Base-by-base conservation (phyloP, 2,329 filamentous ascomycete genomes). In the Colletotrichum sp. region DNA sequence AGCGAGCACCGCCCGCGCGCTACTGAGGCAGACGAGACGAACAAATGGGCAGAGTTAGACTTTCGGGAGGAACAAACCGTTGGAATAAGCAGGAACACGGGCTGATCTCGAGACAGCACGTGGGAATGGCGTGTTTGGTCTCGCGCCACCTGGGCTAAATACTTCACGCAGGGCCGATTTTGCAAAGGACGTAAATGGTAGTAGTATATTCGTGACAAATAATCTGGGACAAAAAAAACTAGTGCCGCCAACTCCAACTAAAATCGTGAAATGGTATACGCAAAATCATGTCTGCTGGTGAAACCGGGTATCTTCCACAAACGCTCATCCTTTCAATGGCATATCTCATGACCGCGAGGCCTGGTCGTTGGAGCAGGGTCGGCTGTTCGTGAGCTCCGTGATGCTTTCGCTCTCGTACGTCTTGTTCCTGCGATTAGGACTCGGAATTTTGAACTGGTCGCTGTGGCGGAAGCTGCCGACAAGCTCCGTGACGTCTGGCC, bases 331-430 rank as follows among this genome's bases (percentile, higher is more conserved):
- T 36, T 15, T 21, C 44, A 71, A 36, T 57, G 16, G 28, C 30
- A 28, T 49, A 24, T 28, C 64, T 28, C 34, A 67, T 49, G 24
- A 18, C 24, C 26, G 39, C 36, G 24, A 30, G 24, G 36, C 15
- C 39, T 71, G 75, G 10, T 85, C 84, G 28, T 87, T 83, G 2
- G 85, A 87, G 55, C 78, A 81, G 1, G 85, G 82, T 26, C 84
- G 81, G 63, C 82, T 84, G 59, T 83, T 83, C 6, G 88, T 86
- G 28, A 91, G 81, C 78, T 89, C 89, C 16, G 87, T 89, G 82
- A 88, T 88, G 79, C 88, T 90, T 77, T 90, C 89, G 65, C 83
- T 89, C 77, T 89, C 89, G 69, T 86, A 85, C 32, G 81, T 82
- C 78, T 87, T 85, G 28, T 55, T 64, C 55, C 36, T 69, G 57